Evolutionary conservation across 169 alveolate species (phyloP).

Genomic region (Plasmodium sp.): DNA sequence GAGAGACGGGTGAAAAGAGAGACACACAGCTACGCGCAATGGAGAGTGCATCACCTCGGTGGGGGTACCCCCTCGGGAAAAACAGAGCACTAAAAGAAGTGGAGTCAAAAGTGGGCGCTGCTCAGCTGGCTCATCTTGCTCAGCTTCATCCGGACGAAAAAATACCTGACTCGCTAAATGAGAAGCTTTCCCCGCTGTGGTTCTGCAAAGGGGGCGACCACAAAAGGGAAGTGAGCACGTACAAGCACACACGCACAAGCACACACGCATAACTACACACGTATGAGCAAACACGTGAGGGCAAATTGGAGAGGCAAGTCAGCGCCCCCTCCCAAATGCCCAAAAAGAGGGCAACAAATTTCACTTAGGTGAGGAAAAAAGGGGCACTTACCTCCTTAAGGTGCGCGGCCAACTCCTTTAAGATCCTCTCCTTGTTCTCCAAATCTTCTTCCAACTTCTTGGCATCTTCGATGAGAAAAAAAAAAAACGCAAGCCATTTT

Average conservation of each 20-base stretch:
- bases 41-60: neutral
- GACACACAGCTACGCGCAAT: neutral
- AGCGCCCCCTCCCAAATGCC: neutral
- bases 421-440: conserved; percentile 62
- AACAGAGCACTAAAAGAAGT: neutral
- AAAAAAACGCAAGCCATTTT: neutral
- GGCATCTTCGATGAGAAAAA: conserved; percentile 13
- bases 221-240: neutral
- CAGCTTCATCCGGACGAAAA: neutral
- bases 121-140: neutral
- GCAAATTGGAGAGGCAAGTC: neutral
- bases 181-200: neutral
- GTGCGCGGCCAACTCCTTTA: conserved; percentile 48
- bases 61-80: neutral
- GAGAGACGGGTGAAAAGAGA: neutral
- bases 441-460: conserved; percentile 61
- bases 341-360: neutral
- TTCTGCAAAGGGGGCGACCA: neutral
- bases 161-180: conserved; percentile 50
- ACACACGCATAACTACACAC: neutral
- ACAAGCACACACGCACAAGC: neutral
- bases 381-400: conserved; percentile 18
- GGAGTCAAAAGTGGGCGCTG: neutral
- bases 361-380: neutral
- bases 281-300: neutral